Evolutionary conservation across 352 stramenopile species (phyloP).

Genomic region (Pythium coloratum): DNA sequence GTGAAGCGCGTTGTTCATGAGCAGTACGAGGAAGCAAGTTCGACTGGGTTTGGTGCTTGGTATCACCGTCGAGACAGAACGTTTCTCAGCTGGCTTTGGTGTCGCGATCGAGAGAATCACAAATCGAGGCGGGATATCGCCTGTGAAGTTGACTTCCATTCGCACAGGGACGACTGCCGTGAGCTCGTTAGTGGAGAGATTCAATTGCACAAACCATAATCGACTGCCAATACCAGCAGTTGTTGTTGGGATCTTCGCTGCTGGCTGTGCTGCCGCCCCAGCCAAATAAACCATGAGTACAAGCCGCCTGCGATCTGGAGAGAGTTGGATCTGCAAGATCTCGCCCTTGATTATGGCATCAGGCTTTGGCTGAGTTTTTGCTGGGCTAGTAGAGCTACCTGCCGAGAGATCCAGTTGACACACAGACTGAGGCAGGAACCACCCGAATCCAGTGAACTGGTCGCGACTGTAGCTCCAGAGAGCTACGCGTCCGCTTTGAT

Average conservation of each 20-base stretch:
- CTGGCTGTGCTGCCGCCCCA: not conserved
- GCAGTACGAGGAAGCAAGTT: slow-evolving; percentile 9
- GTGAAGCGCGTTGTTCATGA: slow-evolving; percentile 25
- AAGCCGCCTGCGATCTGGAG: slow-evolving; percentile 32
- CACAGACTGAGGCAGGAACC: slow-evolving; percentile 34
- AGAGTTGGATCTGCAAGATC: slow-evolving; percentile 45
- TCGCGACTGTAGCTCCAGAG: slow-evolving; percentile 43
- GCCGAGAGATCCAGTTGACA: slow-evolving; percentile 32
- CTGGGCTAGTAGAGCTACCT: not conserved
- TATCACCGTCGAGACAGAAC: not conserved
- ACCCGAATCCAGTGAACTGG: slow-evolving; percentile 45
- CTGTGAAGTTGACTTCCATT: slow-evolving; percentile 31
- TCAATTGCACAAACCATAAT: slow-evolving; percentile 41
- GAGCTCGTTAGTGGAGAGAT: slow-evolving; percentile 26
- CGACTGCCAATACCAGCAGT: slow-evolving; percentile 3
- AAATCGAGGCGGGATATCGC: slow-evolving; percentile 38
- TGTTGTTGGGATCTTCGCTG: not conserved
- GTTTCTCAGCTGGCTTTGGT: not conserved
- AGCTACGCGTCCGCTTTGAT: slow-evolving; percentile 34
- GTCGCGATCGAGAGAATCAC: slow-evolving; percentile 17
- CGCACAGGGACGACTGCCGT: slow-evolving; percentile 18
- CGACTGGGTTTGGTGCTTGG: not conserved
- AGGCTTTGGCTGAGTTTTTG: not conserved
- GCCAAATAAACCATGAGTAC: slow-evolving; percentile 43
- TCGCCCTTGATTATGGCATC: slow-evolving; percentile 16